These are phyloP conservation scores for Curvularia eragrostidis DNA, from an alignment of 2,329 filamentous ascomycete genomes.

Conservation along the genomic window DNA sequence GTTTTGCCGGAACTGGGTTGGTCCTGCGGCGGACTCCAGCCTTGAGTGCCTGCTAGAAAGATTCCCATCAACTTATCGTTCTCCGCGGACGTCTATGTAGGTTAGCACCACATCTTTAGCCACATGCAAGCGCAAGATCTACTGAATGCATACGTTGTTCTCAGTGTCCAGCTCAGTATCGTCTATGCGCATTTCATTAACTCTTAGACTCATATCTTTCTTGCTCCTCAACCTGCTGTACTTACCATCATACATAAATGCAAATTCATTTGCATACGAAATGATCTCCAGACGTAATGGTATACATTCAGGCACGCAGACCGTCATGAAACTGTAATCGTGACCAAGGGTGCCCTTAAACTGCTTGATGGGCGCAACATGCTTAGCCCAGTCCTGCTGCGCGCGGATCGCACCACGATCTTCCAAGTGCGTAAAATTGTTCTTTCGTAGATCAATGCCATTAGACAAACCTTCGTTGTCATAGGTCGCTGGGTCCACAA, in stretches of 20 bases:
- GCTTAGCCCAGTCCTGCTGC: constrained; percentile 44
- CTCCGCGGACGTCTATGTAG: not conserved
- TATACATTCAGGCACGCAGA: constrained; percentile 49
- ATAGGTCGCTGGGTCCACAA: not conserved
- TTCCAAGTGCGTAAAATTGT: constrained; percentile 2
- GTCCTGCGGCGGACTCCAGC: not conserved
- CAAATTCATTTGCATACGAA: constrained; percentile 52
- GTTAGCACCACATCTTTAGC: constrained; percentile 1
- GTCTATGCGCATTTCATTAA: constrained; percentile 1
- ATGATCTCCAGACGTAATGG: constrained; percentile 51
- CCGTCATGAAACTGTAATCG: constrained; percentile 39
- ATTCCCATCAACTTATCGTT: not conserved
- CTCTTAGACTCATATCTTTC: not conserved
- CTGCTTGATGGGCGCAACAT: constrained; percentile 28
- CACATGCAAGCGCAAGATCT: not conserved
- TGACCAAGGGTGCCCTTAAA: constrained; percentile 38
- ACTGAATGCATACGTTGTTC: not conserved
- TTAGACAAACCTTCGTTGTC: not conserved
- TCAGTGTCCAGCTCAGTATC: constrained; percentile 3
- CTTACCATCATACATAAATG: constrained; percentile 51
- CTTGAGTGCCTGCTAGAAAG: not conserved
- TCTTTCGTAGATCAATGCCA: constrained; percentile 1
- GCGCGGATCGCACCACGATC: constrained; percentile 17
- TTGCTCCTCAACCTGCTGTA: not conserved
- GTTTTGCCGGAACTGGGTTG: not conserved